Evolutionary conservation across 805 yeast species (phyloP), one percentile per base, ranked within the genome.

Genomic region (Metschnikowia sp.): DNA sequence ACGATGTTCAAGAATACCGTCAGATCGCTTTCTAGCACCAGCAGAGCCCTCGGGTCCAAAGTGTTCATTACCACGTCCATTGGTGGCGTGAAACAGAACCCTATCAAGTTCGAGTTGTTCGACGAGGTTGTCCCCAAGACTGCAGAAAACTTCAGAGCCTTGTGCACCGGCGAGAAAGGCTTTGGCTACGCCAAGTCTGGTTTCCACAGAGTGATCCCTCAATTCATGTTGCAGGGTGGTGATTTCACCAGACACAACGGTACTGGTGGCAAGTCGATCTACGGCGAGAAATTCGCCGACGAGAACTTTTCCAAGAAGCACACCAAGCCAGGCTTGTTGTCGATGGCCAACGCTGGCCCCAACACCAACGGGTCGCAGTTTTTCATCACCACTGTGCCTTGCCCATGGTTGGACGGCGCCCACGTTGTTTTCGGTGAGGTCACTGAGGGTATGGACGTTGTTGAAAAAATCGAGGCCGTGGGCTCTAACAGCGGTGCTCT

Each of bases 391-490:
- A 91, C 97, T 28, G 96, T 86, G 19, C 78, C 80, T 32, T 88
- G 97, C 47, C 73, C 84, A 42, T 94, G 99, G 98, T 81, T 94
- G 63, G 89, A 94, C 63, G 94, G 95, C 55, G 82, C 75, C 59
- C 99, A 94, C 69, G 99, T 94, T 63, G 99, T 94, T 36, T 94
- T 94, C 62, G 99, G 99, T 56, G 88, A 89, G 72, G 97, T 94
- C 47, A 49, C 89, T 13, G 90, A 85, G 48, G 98, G 98, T 41
- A 76, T 82, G 74, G 96, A 92, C 55, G 80, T 89, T 42, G 88
- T 92, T 47, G 69, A 76, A 55, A 76, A 79, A 67, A 82, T 94
- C 62, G 96, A 90, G 70, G 50, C 58, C 15, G 51, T 51, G 44
- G 65, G 65, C 31, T 52, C 63, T 44, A 47, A 49, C 47, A 43